These are phyloP conservation scores for Mycena capillaripes DNA, from an alignment of 768 basidiomycete species.

Conservation along the genomic window DNA sequence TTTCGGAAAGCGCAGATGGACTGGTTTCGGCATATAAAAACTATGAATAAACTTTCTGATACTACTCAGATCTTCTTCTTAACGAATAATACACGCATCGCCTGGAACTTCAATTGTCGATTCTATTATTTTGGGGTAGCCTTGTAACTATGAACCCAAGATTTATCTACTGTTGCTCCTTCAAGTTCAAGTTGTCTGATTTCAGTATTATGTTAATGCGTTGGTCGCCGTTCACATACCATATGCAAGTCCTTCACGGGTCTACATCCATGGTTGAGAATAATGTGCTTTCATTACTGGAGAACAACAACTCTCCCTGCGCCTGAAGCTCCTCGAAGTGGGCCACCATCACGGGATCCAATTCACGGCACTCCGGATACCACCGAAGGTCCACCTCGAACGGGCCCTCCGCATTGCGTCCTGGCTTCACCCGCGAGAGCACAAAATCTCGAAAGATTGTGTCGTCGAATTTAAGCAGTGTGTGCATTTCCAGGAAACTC, in stretches of 20 bases:
- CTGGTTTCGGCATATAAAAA: too few relatives aligned
- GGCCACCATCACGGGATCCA: background rate
- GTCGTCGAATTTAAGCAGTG: conserved; percentile 15
- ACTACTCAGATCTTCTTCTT: too few relatives aligned
- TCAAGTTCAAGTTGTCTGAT: too few relatives aligned
- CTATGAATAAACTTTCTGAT: too few relatives aligned
- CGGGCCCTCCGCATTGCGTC: conserved; percentile 5
- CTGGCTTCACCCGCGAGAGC: conserved; percentile 13
- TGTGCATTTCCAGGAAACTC: background rate
- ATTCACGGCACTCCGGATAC: background rate
- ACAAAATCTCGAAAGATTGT: conserved; percentile 8
- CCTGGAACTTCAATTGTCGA: too few relatives aligned
- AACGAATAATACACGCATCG: too few relatives aligned
- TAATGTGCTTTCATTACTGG: background rate
- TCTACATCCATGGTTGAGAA: background rate
- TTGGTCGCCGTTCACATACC: too few relatives aligned
- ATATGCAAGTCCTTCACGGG: background rate
- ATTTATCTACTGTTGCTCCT: too few relatives aligned
- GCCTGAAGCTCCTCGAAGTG: background rate
- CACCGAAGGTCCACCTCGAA: conserved; percentile 1
- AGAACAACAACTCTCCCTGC: background rate
- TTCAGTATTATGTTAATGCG: too few relatives aligned
- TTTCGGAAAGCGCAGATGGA: too few relatives aligned
- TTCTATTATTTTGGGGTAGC: too few relatives aligned
- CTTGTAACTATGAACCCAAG: too few relatives aligned